Conservation (phyloP, 495 filamentous ascomycete species). For the Ramalina peruviana region DNA sequence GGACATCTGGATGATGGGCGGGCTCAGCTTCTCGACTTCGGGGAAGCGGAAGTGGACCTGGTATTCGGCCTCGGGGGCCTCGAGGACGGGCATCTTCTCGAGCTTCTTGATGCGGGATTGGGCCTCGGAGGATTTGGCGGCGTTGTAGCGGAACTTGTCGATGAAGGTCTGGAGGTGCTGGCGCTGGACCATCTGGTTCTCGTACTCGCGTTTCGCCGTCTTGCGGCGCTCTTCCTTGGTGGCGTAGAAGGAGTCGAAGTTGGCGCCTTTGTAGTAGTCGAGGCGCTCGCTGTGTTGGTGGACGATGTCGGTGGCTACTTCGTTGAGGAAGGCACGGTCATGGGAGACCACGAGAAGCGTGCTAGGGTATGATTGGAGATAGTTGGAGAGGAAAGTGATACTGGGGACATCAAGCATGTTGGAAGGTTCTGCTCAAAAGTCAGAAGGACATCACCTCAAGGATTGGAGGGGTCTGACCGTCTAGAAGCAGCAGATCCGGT, state of each 20-base stretch:
- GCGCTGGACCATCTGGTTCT: conserved; percentile 90
- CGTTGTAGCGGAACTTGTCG: conserved; percentile 99
- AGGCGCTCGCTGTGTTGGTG: conserved; percentile 95
- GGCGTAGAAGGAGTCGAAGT: conserved; percentile 94
- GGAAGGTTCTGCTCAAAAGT: conserved; percentile 58
- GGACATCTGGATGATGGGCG: conserved; percentile 95
- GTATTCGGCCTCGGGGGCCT: conserved; percentile 87
- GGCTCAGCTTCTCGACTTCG: conserved; percentile 92
- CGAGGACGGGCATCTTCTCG: conserved; percentile 86
- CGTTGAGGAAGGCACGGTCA: conserved; percentile 97
- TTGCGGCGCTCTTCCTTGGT: conserved; percentile 95
- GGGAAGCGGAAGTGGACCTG: conserved; percentile 96
- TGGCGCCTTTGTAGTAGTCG: conserved; percentile 97
- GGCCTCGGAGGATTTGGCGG: conserved; percentile 94
- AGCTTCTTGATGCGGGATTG: conserved; percentile 98
- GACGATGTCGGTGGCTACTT: conserved; percentile 98
- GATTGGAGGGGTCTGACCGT: conserved; percentile 32
- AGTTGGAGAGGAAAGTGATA: conserved; percentile 97
- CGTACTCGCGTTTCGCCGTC: conserved; percentile 92
- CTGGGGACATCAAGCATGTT: conserved; percentile 99
- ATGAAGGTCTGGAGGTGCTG: conserved; percentile 93
- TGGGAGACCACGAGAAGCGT: conserved; percentile 95
- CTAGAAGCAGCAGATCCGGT: conserved; percentile 87
- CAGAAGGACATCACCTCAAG: conserved; percentile 10
- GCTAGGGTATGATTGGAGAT: conserved; percentile 86